A percentile compares a stretch with the other conserved stretches of the same genome.
Conservation (phyloP, 1,139 yeast genomes). For the Protomyces gravidus region DNA sequence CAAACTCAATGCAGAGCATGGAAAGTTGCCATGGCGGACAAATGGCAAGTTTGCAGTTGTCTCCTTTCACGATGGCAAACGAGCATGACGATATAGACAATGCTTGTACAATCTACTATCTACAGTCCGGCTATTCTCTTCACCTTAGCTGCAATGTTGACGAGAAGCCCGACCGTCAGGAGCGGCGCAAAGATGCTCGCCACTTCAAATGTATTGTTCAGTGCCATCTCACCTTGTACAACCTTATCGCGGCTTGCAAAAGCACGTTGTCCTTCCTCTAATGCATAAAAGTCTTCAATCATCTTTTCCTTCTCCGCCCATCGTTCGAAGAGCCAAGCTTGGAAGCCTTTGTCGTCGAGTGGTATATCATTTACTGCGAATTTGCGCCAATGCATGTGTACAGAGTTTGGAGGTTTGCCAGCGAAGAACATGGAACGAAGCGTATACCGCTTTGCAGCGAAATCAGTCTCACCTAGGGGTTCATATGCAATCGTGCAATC, state of each 20-base stretch:
- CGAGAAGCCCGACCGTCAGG: neutral
- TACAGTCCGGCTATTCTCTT: neutral
- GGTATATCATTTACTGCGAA: slow-evolving; percentile 24
- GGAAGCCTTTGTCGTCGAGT: slow-evolving; percentile 6
- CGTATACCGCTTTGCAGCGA: slow-evolving; percentile 74
- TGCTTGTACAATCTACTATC: too few relatives aligned
- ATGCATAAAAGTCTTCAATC: slow-evolving; percentile 6
- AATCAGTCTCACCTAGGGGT: slow-evolving; percentile 57
- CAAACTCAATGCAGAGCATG: slow-evolving; percentile 43
- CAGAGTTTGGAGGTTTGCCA: slow-evolving; percentile 66
- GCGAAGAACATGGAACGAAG: slow-evolving; percentile 58
- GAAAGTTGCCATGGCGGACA: slow-evolving; percentile 31
- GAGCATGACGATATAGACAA: too few relatives aligned
- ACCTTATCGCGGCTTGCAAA: slow-evolving; percentile 1
- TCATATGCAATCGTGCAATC: slow-evolving; percentile 82
- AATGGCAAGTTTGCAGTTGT: slow-evolving; percentile 31
- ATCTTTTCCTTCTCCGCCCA: slow-evolving; percentile 22
- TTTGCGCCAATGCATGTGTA: slow-evolving; percentile 42
- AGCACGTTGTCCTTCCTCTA: neutral
- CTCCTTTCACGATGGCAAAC: slow-evolving; percentile 25
- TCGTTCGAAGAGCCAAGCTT: slow-evolving; percentile 12
- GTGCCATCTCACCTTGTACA: neutral
- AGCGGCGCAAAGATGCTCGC: neutral
- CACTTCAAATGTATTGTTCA: neutral
- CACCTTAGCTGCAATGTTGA: neutral